phyloP scores from a whole-genome alignment of 306 rosid genomes.

The Ceratonia siliqua region DNA sequence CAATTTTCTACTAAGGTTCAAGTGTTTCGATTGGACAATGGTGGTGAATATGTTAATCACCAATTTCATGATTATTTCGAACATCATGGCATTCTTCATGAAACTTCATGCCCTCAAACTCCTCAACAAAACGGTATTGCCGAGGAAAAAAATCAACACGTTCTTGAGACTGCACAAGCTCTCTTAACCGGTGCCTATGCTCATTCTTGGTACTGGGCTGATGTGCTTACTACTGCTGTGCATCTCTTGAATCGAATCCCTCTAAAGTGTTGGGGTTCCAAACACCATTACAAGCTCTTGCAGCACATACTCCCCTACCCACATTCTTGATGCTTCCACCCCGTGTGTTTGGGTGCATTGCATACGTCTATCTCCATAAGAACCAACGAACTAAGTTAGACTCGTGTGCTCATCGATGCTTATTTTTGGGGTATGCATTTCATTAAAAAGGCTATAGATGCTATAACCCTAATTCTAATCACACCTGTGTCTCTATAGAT shows the following conservation, averaged over 20 bases:
- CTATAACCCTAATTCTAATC: background rate
- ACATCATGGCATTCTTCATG: background rate
- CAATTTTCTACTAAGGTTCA: too few species aligned
- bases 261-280: background rate
- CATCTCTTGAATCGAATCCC: background rate
- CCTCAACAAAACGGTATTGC: too few species aligned
- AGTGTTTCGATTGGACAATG: too few species aligned
- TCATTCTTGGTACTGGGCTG: background rate
- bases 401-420: background rate
- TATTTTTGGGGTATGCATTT: background rate
- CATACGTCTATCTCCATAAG: background rate
- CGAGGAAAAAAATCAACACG: background rate
- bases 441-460: slow-evolving; percentile 17
- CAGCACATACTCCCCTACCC: background rate
- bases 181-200: background rate
- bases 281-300: background rate
- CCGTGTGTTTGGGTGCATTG: background rate
- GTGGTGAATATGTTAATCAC: background rate
- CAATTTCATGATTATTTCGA: too few species aligned
- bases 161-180: background rate
- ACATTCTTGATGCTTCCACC: background rate
- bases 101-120: background rate
- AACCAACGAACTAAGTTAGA: slow-evolving; percentile 18
- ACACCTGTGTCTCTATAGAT: background rate
- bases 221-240: background rate